Conservation (phyloP, 805 yeast species). For the Candida ovalis region DNA sequence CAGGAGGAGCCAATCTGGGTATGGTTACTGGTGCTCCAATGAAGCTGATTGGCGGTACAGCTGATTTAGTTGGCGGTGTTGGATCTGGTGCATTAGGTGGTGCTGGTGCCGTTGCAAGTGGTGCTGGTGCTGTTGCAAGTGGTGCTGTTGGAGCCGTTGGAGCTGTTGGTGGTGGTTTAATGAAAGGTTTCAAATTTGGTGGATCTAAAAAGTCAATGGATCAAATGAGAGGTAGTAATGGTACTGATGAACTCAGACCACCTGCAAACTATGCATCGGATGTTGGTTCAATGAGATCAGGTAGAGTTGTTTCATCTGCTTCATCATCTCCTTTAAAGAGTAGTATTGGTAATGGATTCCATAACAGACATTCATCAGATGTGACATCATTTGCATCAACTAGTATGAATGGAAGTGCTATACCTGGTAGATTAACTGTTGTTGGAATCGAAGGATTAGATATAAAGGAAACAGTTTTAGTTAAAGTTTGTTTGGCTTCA, state of each 20-base stretch:
- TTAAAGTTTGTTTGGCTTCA: constrained; percentile 47
- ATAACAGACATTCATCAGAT: constrained; percentile 27
- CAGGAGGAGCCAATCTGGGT: constrained; percentile 24
- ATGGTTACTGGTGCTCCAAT: constrained; percentile 44
- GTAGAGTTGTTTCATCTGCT: constrained; percentile 11
- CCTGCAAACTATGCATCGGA: constrained; percentile 29
- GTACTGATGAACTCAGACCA: constrained; percentile 12
- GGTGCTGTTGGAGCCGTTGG: constrained; percentile 39
- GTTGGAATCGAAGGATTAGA: constrained; percentile 31
- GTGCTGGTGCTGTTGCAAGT: constrained; percentile 39
- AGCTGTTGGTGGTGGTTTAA: constrained; percentile 34
- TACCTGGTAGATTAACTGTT: constrained; percentile 55
- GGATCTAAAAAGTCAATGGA: constrained; percentile 19
- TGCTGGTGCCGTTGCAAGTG: constrained; percentile 35
- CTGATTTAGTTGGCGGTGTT: constrained; percentile 34
- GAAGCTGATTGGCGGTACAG: constrained; percentile 42
- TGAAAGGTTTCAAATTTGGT: constrained; percentile 19
- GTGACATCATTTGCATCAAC: constrained; percentile 35
- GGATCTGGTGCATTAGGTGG: constrained; percentile 40
- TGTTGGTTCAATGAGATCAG: constrained; percentile 35
- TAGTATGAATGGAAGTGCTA: constrained; percentile 33
- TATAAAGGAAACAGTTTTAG: constrained; percentile 35
- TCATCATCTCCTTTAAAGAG: constrained; percentile 11
- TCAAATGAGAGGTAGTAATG: neutral
- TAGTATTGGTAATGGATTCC: neutral